Base-by-base conservation (phyloP, 192 early-diverging fungal genomes). In the Spizellomyces sp. region DNA sequence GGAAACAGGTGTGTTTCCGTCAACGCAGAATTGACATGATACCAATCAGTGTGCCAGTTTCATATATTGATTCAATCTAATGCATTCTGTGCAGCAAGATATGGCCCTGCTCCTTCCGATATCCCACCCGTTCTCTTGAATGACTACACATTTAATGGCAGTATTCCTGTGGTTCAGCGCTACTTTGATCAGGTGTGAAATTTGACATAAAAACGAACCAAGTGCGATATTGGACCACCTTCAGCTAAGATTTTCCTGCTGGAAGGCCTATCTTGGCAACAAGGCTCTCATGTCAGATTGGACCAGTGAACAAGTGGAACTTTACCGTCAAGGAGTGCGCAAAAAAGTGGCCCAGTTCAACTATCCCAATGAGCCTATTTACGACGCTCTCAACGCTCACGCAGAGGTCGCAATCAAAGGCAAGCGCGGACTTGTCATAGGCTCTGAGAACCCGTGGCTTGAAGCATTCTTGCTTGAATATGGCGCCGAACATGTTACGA, bases 401-500 rank as follows among this genome's bases (percentile, higher is more conserved):
- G 27, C 27, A 36, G 15, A 0, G 14, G 14, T 54, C 15, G 15
- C 19, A n/a, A 3, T 54, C 17, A 15, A 19, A 54, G 52, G 52
- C 15, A 54, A 54, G 3, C 52, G 52, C 14, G 52, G 52, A 0
- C 52, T 54, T n/a, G 52, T 54, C 15, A 54, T 54, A 15, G 52
- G 52, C 15, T 54, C 52, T 2, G 52, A 54, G 52, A 54, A 54
- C 3, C 52, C 52, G 52, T 54, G 52, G 52, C 52, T 54, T 54
- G 52, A 54, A 54, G 52, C 52, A 0, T 19, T 54, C 52, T 19
- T 54, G 52, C 52, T 54, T 54, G 52, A 54, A 19, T 54, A 54
- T 54, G 52, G 52, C 14, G 52, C 52, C 1, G 15, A 19, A 15
- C 52, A 54, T 19, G 17, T 54, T 19, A 54, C 15, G 1, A 54